Percentiles rank a stretch among this genome's conserved stretches.
Evolutionary conservation across 2,329 filamentous ascomycete species (phyloP).

Genomic region (Sordariomycetes sp.): DNA sequence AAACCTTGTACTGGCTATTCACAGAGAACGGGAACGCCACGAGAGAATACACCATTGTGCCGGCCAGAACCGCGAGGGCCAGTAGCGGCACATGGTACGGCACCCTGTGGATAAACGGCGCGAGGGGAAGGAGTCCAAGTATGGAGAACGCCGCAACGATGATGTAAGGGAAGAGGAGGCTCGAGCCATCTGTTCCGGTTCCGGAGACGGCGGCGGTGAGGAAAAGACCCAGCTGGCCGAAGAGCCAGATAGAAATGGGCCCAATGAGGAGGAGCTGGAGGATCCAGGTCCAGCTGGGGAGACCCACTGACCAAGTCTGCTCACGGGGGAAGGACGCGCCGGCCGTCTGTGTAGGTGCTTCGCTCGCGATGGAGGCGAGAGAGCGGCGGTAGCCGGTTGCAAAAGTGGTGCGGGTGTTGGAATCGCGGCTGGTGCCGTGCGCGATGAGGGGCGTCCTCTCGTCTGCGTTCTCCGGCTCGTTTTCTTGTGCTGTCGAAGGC

Average conservation of each 20-base stretch:
- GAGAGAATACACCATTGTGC: conserved; percentile 75
- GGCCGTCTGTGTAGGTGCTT: not conserved
- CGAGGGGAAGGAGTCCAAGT: conserved; percentile 59
- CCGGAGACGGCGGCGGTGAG: conserved; percentile 62
- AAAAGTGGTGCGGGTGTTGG: conserved; percentile 24
- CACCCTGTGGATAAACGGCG: conserved; percentile 78
- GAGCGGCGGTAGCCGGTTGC: conserved; percentile 41
- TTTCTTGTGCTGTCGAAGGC: not conserved
- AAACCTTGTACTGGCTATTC: conserved; percentile 70
- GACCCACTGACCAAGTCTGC: conserved; percentile 69
- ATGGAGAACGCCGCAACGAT: conserved; percentile 54
- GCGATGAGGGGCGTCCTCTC: conserved; percentile 3
- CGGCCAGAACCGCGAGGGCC: conserved; percentile 57
- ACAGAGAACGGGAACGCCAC: conserved; percentile 78
- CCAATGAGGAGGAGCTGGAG: conserved; percentile 71
- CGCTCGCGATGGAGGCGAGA: conserved; percentile 16
- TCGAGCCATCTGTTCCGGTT: conserved; percentile 73
- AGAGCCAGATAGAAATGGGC: conserved; percentile 63
- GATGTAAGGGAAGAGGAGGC: conserved; percentile 58
- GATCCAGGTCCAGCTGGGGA: conserved; percentile 80
- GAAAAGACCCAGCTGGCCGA: conserved; percentile 64
- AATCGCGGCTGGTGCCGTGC: not conserved
- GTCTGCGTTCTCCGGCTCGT: conserved; percentile 1
- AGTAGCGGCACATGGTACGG: conserved; percentile 72
- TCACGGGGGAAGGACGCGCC: conserved; percentile 27